Percentiles rank a stretch among this genome's conserved stretches.
phyloP scores from a whole-genome alignment of 1,284 basidiomycete genomes.

The Heterobasidion annosum region DNA sequence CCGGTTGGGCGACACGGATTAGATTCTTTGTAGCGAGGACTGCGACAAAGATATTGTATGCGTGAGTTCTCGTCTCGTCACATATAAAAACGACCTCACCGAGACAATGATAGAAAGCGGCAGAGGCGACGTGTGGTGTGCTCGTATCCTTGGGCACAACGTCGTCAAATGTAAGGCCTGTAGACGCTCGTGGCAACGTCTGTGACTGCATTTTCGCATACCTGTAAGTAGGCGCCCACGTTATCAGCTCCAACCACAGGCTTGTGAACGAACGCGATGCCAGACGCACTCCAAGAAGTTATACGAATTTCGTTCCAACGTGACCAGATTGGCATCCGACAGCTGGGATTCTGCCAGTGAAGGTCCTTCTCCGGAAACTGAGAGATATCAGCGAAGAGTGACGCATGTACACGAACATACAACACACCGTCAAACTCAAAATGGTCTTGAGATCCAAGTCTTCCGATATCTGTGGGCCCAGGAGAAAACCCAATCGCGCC shows the following conservation, averaged over 20 bases:
- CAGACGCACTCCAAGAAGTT: conserved; percentile 68
- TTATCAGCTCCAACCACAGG: not conserved
- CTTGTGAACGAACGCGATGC: conserved; percentile 1
- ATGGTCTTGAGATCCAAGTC: conserved; percentile 38
- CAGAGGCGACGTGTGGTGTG: conserved; percentile 65
- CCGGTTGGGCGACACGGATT: conserved; percentile 41
- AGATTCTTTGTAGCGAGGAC: conserved; percentile 62
- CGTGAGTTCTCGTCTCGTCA: not conserved
- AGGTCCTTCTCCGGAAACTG: conserved; percentile 25
- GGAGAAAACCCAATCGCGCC: conserved; percentile 40
- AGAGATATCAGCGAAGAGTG: not conserved
- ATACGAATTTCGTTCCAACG: conserved; percentile 64
- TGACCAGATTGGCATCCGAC: conserved; percentile 43
- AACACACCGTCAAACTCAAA: conserved; percentile 55
- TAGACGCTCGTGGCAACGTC: conserved; percentile 37
- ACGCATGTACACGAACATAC: not conserved
- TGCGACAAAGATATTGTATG: conserved; percentile 16
- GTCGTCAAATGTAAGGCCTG: conserved; percentile 49
- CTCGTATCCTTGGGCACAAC: conserved; percentile 57
- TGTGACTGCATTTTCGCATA: conserved; percentile 70
- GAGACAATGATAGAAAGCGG: conserved; percentile 74
- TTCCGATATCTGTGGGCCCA: conserved; percentile 22
- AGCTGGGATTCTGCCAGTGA: conserved; percentile 34
- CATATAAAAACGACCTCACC: conserved; percentile 31
- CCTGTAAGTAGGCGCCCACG: conserved; percentile 24